Percentiles rank a stretch among this genome's conserved stretches.
phyloP scores from a whole-genome alignment of 345 rosid genomes.

The Microthlaspi erraticum region DNA sequence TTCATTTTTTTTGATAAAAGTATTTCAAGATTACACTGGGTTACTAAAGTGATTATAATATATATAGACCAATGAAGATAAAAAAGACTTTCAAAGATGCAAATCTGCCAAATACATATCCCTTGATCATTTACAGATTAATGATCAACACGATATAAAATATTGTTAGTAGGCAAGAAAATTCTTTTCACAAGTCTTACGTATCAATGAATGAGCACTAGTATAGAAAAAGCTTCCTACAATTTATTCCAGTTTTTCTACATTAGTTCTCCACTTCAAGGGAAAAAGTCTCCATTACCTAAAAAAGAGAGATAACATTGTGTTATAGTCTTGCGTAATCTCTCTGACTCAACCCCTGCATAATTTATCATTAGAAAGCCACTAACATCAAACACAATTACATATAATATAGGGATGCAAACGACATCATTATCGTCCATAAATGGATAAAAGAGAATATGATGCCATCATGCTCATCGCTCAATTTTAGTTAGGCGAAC shows the following conservation, averaged over 20 bases:
- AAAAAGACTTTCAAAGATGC: not conserved
- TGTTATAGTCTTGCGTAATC: not conserved
- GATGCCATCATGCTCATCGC: not conserved
- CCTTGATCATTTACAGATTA: not conserved
- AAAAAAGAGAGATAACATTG: not conserved
- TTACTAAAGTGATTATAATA: no score
- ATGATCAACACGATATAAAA: not conserved
- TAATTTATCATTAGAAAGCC: not conserved
- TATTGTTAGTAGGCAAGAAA: not conserved
- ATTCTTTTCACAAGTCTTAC: not conserved
- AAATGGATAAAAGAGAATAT: constrained; percentile 19
- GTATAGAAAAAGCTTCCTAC: not conserved
- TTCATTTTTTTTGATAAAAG: no score
- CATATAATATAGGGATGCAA: not conserved
- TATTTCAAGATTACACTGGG: no score
- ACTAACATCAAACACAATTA: not conserved
- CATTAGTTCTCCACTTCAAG: not conserved
- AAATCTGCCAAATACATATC: not conserved
- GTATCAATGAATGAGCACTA: not conserved
- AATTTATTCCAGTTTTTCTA: not conserved
- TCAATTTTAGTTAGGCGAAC: constrained; percentile 5
- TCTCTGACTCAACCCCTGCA: not conserved
- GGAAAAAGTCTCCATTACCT: no score
- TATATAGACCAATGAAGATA: not conserved
- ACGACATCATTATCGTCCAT: constrained; percentile 21